Evolutionary conservation across 306 rosid genomes (phyloP).

Genomic region (Quercus dentata): DNA sequence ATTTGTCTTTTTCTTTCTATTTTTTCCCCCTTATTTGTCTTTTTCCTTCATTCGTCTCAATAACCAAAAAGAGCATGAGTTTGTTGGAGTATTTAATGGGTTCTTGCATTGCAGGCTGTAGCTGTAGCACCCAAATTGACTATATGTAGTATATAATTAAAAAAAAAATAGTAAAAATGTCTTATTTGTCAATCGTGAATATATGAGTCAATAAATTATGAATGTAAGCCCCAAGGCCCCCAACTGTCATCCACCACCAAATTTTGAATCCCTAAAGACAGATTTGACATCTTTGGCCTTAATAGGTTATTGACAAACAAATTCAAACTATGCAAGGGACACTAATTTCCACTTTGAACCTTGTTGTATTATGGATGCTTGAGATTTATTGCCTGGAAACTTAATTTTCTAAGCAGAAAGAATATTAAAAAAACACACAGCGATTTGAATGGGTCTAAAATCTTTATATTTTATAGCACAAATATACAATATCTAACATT

Average conservation of each 20-base stretch:
- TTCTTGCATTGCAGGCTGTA: too few species aligned
- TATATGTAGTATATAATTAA: neutral
- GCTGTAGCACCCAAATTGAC: too few species aligned
- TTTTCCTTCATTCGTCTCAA: neutral
- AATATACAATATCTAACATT: neutral
- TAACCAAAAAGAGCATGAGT: neutral
- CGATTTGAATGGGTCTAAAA: too few species aligned
- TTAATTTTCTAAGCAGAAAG: too few species aligned
- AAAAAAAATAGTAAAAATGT: constrained; percentile 10
- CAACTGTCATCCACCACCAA: constrained; percentile 32
- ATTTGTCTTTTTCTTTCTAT: too few species aligned
- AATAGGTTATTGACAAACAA: neutral
- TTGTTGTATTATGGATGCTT: neutral
- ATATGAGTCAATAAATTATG: constrained; percentile 7
- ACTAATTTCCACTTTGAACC: neutral
- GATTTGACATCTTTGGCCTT: neutral
- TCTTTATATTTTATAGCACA: neutral
- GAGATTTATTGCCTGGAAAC: too few species aligned
- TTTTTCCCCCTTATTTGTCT: neutral
- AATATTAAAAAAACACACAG: too few species aligned
- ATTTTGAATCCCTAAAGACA: neutral
- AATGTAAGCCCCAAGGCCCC: constrained; percentile 20
- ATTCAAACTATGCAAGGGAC: neutral
- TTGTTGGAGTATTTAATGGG: neutral
- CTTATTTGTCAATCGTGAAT: constrained; percentile 11